Conservation (phyloP, 2,329 filamentous ascomycete genomes). For the Lasiodiplodia sp. region DNA sequence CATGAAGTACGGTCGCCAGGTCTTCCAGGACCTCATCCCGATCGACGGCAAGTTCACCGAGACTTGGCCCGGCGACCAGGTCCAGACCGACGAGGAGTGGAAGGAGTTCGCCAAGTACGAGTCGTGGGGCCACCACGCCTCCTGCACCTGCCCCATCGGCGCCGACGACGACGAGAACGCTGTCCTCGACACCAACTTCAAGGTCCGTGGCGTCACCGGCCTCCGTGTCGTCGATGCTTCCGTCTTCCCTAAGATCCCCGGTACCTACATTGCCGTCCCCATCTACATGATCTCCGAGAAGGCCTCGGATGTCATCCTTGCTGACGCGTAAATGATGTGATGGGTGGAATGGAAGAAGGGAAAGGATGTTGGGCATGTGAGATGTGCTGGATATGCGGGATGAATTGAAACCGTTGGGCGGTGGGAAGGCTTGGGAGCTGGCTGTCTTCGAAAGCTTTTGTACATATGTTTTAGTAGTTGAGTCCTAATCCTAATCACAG, state of each 20-base stretch:
- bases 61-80: slow-evolving; percentile 52
- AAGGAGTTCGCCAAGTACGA: slow-evolving; percentile 41
- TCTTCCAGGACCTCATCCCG: slow-evolving; percentile 35
- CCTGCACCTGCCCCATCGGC: slow-evolving; percentile 64
- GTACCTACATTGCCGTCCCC: slow-evolving; percentile 60
- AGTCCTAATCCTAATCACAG: slow-evolving; percentile 12
- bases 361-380: not conserved
- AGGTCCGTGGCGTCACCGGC: slow-evolving; percentile 62
- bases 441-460: slow-evolving; percentile 1
- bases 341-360: not conserved
- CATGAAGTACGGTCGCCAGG: slow-evolving; percentile 59
- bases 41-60: slow-evolving; percentile 48
- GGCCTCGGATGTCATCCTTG: slow-evolving; percentile 58
- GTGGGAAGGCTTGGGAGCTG: not conserved
- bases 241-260: slow-evolving; percentile 64
- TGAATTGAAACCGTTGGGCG: not conserved
- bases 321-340: not conserved
- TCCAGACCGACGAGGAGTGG: slow-evolving; percentile 53
- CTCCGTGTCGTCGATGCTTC: slow-evolving; percentile 69
- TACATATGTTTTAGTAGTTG: slow-evolving; percentile 5
- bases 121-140: slow-evolving; percentile 62
- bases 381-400: slow-evolving; percentile 3
- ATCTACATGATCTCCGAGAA: slow-evolving; percentile 68
- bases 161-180: slow-evolving; percentile 60
- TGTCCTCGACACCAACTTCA: slow-evolving; percentile 64